phyloP scores from a whole-genome alignment of 768 basidiomycete species.

The Neoboletus magnificus region DNA sequence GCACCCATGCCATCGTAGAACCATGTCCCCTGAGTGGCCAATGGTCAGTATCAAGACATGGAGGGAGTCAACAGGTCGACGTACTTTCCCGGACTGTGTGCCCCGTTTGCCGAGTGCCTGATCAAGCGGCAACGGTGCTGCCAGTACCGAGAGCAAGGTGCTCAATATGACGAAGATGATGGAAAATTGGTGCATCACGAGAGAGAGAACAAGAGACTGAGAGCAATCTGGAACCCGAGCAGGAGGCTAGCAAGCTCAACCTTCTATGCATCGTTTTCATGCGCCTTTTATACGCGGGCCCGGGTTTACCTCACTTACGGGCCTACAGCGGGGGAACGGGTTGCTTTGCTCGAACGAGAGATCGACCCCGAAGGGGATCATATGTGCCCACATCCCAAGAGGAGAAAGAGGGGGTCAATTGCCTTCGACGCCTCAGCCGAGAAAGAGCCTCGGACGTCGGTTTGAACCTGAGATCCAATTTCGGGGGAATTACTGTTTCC shows the following conservation, averaged over 20 bases:
- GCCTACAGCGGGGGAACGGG: slow-evolving; percentile 21
- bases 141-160: slow-evolving; percentile 40
- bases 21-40: slow-evolving; percentile 57
- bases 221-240: not conserved
- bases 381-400: slow-evolving; percentile 16
- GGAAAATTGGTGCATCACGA: slow-evolving; percentile 19
- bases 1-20: slow-evolving; percentile 59
- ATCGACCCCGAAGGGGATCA: slow-evolving; percentile 32
- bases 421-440: slow-evolving; percentile 17
- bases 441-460: slow-evolving; percentile 12
- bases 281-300: slow-evolving; percentile 25
- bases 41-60: slow-evolving; percentile 2
- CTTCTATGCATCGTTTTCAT: slow-evolving; percentile 2
- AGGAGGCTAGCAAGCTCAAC: slow-evolving; percentile 2
- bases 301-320: slow-evolving; percentile 31
- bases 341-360: slow-evolving; percentile 21
- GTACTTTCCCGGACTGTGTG: slow-evolving; percentile 46
- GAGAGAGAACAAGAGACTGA: not conserved
- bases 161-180: slow-evolving; percentile 38
- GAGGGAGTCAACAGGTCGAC: slow-evolving; percentile 16
- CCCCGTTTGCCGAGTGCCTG: slow-evolving; percentile 49
- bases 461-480: not conserved
- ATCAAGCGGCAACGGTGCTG: slow-evolving; percentile 33
- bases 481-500: slow-evolving; percentile 18
- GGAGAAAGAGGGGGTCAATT: slow-evolving; percentile 24